Evolutionary conservation across 192 early-diverging fungal species (phyloP).

Genomic region (Mortierella hygrophila): DNA sequence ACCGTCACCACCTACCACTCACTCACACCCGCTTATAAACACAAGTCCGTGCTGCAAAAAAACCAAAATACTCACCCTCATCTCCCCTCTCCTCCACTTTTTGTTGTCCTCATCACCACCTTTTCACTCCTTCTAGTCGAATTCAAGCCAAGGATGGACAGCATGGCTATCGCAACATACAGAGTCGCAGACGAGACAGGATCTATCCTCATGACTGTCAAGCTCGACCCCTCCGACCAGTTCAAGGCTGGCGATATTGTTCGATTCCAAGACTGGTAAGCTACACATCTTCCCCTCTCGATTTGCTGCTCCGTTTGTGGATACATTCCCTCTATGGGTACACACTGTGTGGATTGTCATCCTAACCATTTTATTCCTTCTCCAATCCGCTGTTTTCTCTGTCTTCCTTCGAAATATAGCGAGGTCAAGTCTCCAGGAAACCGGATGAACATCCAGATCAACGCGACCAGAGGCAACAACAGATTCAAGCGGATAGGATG

Average conservation of each 20-base stretch:
- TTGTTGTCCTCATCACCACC: conserved; percentile 60
- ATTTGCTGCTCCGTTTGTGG: neutral
- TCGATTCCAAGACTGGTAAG: conserved; percentile 63
- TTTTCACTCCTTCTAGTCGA: conserved; percentile 53
- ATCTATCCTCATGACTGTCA: conserved; percentile 69
- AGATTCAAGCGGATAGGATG: conserved; percentile 72
- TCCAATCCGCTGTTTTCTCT: neutral
- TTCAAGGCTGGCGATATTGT: conserved; percentile 74
- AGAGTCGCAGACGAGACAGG: conserved; percentile 67
- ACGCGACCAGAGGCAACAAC: conserved; percentile 7
- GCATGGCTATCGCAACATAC: neutral
- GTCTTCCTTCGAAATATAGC: neutral
- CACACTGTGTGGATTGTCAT: neutral
- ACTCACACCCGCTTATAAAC: neutral
- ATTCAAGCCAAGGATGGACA: neutral
- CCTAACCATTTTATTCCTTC: neutral
- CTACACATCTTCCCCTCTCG: neutral
- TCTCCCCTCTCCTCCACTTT: neutral
- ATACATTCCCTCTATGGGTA: neutral
- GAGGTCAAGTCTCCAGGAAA: neutral
- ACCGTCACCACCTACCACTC: neutral
- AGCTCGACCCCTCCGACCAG: conserved; percentile 64
- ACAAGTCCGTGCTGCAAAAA: neutral
- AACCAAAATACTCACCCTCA: neutral
- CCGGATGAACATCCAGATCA: neutral